Evolutionary conservation across 345 rosid species (phyloP).

Genomic region (Chamaenerion angustifolium): DNA sequence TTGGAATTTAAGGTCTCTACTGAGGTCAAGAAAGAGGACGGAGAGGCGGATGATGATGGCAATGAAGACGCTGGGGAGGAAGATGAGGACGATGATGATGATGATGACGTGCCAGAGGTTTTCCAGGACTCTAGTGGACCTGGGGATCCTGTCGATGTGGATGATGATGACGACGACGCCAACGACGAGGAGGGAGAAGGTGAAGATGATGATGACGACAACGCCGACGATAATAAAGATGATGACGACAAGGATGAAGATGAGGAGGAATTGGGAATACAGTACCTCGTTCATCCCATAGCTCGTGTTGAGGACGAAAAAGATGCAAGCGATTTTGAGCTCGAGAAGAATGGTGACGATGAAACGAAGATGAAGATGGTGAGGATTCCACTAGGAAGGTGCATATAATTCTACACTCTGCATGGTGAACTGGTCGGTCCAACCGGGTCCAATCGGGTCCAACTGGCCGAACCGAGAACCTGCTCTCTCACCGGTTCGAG

Average conservation of each 20-base stretch:
- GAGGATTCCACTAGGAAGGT: slow-evolving; percentile 28
- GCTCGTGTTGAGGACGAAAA: slow-evolving; percentile 77
- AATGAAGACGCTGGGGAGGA: slow-evolving; percentile 7
- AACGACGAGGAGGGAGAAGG: slow-evolving; percentile 6
- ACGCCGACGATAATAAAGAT: slow-evolving; percentile 9
- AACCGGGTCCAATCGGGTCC: too few species aligned
- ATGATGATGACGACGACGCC: slow-evolving; percentile 12
- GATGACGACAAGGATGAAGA: slow-evolving; percentile 11
- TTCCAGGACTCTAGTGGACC: slow-evolving; percentile 10
- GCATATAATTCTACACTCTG: too few species aligned
- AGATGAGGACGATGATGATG: slow-evolving; percentile 9
- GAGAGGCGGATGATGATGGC: slow-evolving; percentile 6
- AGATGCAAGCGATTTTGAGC: slow-evolving; percentile 82
- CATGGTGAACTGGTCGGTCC: too few species aligned
- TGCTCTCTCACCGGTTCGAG: too few species aligned
- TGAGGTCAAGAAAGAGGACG: slow-evolving; percentile 7
- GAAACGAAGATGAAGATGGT: slow-evolving; percentile 44
- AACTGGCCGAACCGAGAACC: too few species aligned
- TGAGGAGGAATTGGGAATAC: slow-evolving; percentile 67
- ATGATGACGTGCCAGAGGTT: slow-evolving; percentile 17
- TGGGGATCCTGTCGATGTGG: slow-evolving; percentile 6
- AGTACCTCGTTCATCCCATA: slow-evolving; percentile 70
- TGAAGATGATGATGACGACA: slow-evolving; percentile 10
- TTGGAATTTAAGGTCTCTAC: slow-evolving; percentile 5
- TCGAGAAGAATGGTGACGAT: slow-evolving; percentile 59